Conservation (phyloP, 345 rosid species). For the Arabidopsis thaliana region DNA sequence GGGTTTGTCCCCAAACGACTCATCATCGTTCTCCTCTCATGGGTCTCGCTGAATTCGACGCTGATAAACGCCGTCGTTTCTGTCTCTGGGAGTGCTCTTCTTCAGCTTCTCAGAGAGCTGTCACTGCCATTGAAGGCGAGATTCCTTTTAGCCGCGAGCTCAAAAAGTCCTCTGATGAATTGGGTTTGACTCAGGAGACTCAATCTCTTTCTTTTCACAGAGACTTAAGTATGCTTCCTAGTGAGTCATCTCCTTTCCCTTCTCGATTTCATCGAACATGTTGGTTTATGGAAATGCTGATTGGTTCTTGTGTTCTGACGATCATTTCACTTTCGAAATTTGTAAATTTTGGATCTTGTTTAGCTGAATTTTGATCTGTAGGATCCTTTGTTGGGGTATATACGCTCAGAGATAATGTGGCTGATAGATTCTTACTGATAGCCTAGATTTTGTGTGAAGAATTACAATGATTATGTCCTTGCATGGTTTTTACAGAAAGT, state of each 20-base stretch:
- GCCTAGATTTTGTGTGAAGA: slow-evolving; percentile 1
- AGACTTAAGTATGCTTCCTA: slow-evolving; percentile 85
- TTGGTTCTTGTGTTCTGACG: slow-evolving; percentile 25
- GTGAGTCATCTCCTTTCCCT: slow-evolving; percentile 55
- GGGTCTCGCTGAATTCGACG: slow-evolving; percentile 37
- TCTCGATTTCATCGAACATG: slow-evolving; percentile 19
- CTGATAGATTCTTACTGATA: slow-evolving; percentile 23
- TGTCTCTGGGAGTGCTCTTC: slow-evolving; percentile 56
- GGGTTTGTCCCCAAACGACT: slow-evolving; percentile 55
- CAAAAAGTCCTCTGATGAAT: slow-evolving; percentile 52
- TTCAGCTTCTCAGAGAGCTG: slow-evolving; percentile 53
- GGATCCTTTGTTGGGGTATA: slow-evolving; percentile 14
- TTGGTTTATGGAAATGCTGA: slow-evolving; percentile 33
- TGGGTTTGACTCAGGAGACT: slow-evolving; percentile 46
- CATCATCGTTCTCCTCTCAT: slow-evolving; percentile 44
- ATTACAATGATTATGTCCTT: slow-evolving; percentile 29
- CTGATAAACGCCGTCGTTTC: slow-evolving; percentile 47
- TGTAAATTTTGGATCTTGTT: neutral
- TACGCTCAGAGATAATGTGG: slow-evolving; percentile 14
- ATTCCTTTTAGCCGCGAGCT: slow-evolving; percentile 50
- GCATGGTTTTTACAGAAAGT: neutral
- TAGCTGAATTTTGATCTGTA: slow-evolving; percentile 23
- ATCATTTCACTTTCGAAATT: neutral
- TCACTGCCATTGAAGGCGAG: slow-evolving; percentile 69
- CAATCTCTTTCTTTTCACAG: slow-evolving; percentile 55